Conservation (phyloP, 2,329 filamentous ascomycete genomes). For the Fulvia fulva region DNA sequence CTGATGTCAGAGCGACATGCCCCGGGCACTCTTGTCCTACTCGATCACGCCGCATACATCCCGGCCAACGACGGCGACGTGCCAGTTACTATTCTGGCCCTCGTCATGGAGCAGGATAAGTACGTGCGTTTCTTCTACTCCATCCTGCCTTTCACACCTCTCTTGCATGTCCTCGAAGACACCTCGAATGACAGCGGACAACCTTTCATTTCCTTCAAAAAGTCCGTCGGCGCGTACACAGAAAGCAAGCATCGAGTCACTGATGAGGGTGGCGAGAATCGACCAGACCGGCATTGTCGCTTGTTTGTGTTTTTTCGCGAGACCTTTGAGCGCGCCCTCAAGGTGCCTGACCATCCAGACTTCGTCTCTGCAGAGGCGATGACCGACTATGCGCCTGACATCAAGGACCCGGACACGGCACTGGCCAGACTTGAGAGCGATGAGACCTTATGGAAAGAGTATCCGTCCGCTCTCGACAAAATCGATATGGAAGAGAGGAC, state of each 20-base stretch:
- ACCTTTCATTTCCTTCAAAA: neutral
- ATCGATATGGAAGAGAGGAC: neutral
- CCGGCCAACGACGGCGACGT: neutral
- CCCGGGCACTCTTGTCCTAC: constrained; percentile 13
- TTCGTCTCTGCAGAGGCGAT: constrained; percentile 13
- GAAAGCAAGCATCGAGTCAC: neutral
- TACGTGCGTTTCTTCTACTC: constrained; percentile 26
- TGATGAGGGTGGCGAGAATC: neutral
- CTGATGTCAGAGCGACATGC: constrained; percentile 1
- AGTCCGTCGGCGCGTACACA: neutral
- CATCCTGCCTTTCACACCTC: neutral
- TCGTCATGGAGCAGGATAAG: constrained; percentile 17
- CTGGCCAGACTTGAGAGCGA: constrained; percentile 10
- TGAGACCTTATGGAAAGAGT: neutral
- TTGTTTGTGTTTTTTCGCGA: constrained; percentile 19
- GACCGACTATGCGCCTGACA: constrained; percentile 18
- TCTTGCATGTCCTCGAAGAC: constrained; percentile 11
- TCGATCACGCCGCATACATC: constrained; percentile 17
- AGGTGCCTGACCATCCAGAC: constrained; percentile 21
- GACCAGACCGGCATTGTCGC: constrained; percentile 5
- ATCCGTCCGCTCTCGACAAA: neutral
- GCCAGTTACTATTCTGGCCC: constrained; percentile 19
- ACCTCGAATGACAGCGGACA: neutral
- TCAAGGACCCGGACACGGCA: constrained; percentile 18
- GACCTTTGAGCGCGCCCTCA: constrained; percentile 15